Conservation (phyloP, 176 grass and related monocot species). For the Lolium perenne region DNA sequence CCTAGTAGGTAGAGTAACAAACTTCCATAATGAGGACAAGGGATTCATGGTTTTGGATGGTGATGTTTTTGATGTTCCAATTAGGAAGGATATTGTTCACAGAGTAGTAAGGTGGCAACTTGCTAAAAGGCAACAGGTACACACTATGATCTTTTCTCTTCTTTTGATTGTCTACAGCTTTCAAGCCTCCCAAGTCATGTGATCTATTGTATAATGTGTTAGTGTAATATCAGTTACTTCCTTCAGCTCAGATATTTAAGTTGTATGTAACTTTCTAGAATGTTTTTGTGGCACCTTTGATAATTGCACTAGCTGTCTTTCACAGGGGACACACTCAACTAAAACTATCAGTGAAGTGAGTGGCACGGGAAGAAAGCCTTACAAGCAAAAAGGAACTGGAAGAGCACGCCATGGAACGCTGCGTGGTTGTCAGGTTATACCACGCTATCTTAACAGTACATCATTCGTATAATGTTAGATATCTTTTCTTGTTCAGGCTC, state of each 20-base stretch:
- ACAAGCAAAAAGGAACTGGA: constrained; percentile 78
- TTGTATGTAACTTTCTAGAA: not conserved
- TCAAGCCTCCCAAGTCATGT: not conserved
- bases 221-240: not conserved
- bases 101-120: constrained; percentile 86
- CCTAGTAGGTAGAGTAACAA: constrained; percentile 74
- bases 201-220: constrained; percentile 18
- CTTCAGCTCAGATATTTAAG: constrained; percentile 6
- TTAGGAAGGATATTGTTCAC: constrained; percentile 91
- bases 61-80: constrained; percentile 91
- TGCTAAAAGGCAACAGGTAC: constrained; percentile 88
- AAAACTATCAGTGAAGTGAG: constrained; percentile 92
- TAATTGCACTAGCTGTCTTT: constrained; percentile 29
- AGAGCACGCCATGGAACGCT: constrained; percentile 84
- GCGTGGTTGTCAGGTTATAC: constrained; percentile 70
- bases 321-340: constrained; percentile 83
- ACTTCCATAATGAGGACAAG: constrained; percentile 85
- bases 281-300: not conserved
- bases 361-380: constrained; percentile 83
- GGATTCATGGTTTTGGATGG: constrained; percentile 90
- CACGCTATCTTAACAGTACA: constrained; percentile 17
- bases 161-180: not conserved
- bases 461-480: constrained; percentile 26
- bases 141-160: constrained; percentile 12
- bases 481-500: not conserved